These are phyloP conservation scores for Tetrapyrgos nigripes DNA, from an alignment of 1,284 basidiomycete species.

Conservation along the genomic window DNA sequence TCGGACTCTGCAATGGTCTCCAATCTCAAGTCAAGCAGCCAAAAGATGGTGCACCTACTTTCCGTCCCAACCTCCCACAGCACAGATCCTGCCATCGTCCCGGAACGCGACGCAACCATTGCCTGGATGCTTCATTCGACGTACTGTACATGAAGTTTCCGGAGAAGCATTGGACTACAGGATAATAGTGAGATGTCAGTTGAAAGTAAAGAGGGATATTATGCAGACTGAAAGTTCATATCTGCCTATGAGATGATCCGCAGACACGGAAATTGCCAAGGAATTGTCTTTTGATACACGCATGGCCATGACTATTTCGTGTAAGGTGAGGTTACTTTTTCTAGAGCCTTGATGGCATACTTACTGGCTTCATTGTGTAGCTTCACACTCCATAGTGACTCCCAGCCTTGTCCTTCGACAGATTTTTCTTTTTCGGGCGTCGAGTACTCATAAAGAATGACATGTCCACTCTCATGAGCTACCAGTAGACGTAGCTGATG, in stretches of 20 bases:
- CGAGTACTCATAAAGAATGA: conserved; percentile 66
- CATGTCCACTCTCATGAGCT: conserved; percentile 84
- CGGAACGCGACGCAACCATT: conserved; percentile 78
- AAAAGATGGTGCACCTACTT: conserved; percentile 53
- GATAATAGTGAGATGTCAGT: not conserved
- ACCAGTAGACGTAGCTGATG: conserved; percentile 63
- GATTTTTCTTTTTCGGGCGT: conserved; percentile 50
- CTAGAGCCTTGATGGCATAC: conserved; percentile 27
- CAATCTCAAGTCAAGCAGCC: not conserved
- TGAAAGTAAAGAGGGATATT: not conserved
- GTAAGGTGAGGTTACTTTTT: not conserved
- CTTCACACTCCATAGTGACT: conserved; percentile 69
- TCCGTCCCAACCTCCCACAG: conserved; percentile 90
- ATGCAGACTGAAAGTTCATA: conserved; percentile 65
- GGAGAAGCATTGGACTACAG: conserved; percentile 16
- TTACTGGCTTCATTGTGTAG: conserved; percentile 82
- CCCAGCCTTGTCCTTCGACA: conserved; percentile 78
- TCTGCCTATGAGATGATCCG: conserved; percentile 79
- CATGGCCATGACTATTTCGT: conserved; percentile 84
- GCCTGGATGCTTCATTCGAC: conserved; percentile 81
- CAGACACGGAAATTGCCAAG: conserved; percentile 81
- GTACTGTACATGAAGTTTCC: conserved; percentile 32
- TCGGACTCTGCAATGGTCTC: conserved; percentile 60
- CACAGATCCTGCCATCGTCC: conserved; percentile 78
- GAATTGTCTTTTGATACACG: conserved; percentile 63